phyloP scores from a whole-genome alignment of 78 protist species.

The Cyanophora paradoxa region DNA sequence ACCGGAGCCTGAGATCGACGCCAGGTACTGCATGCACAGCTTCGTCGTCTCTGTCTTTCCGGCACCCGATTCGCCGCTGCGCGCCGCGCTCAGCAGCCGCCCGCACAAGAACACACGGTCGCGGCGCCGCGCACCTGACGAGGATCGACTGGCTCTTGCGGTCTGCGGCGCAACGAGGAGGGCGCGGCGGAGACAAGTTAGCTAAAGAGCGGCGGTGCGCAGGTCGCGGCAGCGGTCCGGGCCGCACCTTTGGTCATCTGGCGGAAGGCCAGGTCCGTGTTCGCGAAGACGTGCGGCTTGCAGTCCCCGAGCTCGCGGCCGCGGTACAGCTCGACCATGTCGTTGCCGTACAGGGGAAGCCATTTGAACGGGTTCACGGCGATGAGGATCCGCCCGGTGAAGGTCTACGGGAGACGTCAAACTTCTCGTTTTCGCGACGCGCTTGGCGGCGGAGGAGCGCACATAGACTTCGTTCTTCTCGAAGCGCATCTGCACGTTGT shows the following conservation, averaged over 20 bases:
- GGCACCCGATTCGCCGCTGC: constrained; percentile 69
- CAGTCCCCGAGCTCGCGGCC: too few species aligned
- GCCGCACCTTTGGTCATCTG: background rate
- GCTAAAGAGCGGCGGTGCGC: too few species aligned
- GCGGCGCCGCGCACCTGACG: too few species aligned
- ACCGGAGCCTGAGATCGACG: too few species aligned
- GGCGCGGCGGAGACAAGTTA: too few species aligned
- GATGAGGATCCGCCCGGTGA: constrained; percentile 3
- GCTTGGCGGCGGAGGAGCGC: too few species aligned
- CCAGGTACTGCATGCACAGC: constrained; percentile 1
- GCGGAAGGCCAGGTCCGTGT: constrained; percentile 20
- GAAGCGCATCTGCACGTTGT: constrained; percentile 8
- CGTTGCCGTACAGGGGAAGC: background rate
- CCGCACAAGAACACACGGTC: background rate
- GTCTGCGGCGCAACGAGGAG: too few species aligned
- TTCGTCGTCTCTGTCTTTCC: constrained; percentile 33
- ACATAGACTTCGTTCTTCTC: background rate
- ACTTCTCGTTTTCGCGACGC: too few species aligned
- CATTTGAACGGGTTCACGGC: constrained; percentile 16
- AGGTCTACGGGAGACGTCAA: too few species aligned
- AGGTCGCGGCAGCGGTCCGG: too few species aligned
- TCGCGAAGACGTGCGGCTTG: constrained; percentile 40
- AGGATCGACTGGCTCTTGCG: constrained; percentile 18
- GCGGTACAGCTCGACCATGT: background rate
- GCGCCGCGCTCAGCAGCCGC: background rate